These are phyloP conservation scores for Breviolum minutum DNA, from an alignment of 73 alveolate species.

Conservation along the genomic window DNA sequence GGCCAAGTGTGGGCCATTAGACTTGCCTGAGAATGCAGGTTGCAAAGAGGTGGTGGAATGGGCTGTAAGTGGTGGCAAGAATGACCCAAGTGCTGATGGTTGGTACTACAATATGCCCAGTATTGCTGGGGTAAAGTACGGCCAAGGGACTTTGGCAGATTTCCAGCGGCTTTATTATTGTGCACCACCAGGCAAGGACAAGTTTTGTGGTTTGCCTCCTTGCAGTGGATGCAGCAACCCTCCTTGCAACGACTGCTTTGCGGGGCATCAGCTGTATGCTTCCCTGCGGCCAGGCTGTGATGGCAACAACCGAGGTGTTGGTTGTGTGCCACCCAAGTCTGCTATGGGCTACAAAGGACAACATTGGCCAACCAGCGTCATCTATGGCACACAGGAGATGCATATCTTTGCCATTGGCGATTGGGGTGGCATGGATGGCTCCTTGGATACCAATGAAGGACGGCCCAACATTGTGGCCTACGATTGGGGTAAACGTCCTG, in stretches of 20 bases:
- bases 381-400: slow-evolving; percentile 51
- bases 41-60: slow-evolving; percentile 33
- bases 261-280: slow-evolving; percentile 38
- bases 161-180: slow-evolving; percentile 57
- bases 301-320: slow-evolving; percentile 22
- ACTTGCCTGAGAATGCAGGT: slow-evolving; percentile 5
- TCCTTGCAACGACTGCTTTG: slow-evolving; percentile 49
- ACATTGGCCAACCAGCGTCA: slow-evolving; percentile 39
- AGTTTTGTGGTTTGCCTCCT: slow-evolving; percentile 36
- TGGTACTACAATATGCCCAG: slow-evolving; percentile 2
- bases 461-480: slow-evolving; percentile 33
- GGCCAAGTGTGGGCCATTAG: neutral
- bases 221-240: slow-evolving; percentile 52
- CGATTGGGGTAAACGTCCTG: slow-evolving; percentile 47
- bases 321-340: slow-evolving; percentile 39
- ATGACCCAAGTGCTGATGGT: neutral
- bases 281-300: slow-evolving; percentile 33
- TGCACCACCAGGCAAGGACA: slow-evolving; percentile 23
- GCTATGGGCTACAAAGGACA: slow-evolving; percentile 32
- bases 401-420: slow-evolving; percentile 45
- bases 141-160: neutral
- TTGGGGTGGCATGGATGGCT: slow-evolving; percentile 56
- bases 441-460: slow-evolving; percentile 22
- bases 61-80: slow-evolving; percentile 53
- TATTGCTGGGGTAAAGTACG: slow-evolving; percentile 1